Base-by-base conservation (phyloP, 2,329 filamentous ascomycete genomes). In the Fusarium agapanthi region DNA sequence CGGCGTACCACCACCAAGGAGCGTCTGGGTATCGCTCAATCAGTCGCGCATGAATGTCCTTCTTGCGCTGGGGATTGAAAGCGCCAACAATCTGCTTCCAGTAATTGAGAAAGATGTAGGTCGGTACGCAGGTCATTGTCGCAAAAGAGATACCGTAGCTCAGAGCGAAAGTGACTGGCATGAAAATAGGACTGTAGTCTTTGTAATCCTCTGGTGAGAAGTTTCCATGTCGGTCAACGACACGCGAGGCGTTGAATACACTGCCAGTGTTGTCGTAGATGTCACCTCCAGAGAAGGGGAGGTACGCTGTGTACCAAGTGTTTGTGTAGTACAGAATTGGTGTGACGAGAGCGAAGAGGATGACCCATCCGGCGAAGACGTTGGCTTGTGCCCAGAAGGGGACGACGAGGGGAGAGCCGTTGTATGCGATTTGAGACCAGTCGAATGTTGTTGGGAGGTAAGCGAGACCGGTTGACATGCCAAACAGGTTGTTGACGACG, bases 391-490 rank as follows among this genome's bases (percentile, higher is more conserved):
- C 54, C 60, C 54, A 63, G 8, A 63, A 63, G 3, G 60, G 60
- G 0, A 60, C 60, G 3, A 63, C 60, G 3, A 63, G 60, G 0
- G 60, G 54, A 6, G 60, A 63, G 18, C 60, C 60, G 16, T 62
- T 62, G 10, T 62, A 62, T 3, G 60, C 60, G 13, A 62, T 62
- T 11, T 62, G 60, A 0, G 60, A 62, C 60, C 60, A 62, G 35
- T 62, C 60, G 1, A 62, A 62, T 0, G 60, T 62, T 1, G 60
- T 62, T 0, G 60, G 60, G 13, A 62, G 7, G 6, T 62, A 62
- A 0, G 60, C 54, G 0, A 62, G 54, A 0, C 60, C 60, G 3
- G 60, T 60, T 6, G 54, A 62, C 60, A 62, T 62, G 20, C 54
- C 60, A 1, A 62, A 62, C 1, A 62, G 54, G 16, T 48, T 62